A percentile compares a stretch with the other conserved stretches of the same genome.
Evolutionary conservation across 2,329 filamentous ascomycete genomes (phyloP).

Genomic region (Ramularia endophylla): DNA sequence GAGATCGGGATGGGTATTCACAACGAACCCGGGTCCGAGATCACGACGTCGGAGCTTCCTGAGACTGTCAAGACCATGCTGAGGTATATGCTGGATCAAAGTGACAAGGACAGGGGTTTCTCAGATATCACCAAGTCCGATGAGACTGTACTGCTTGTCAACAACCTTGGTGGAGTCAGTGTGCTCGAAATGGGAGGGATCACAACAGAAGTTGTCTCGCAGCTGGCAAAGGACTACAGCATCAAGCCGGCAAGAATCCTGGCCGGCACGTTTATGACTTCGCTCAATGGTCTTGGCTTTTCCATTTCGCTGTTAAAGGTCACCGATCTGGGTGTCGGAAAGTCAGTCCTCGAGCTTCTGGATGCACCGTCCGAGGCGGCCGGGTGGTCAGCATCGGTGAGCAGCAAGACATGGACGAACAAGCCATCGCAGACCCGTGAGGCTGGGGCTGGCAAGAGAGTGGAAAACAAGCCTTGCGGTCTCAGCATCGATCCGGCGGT

Average conservation of each 20-base stretch:
- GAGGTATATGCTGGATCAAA: conserved; percentile 54
- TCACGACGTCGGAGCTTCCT: conserved; percentile 37
- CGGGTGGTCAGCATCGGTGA: conserved; percentile 60
- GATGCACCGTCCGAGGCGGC: conserved; percentile 62
- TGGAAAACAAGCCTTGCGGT: conserved; percentile 48
- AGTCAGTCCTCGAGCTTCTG: conserved; percentile 60
- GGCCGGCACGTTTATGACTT: conserved; percentile 65
- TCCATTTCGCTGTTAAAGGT: conserved; percentile 62
- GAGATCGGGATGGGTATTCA: conserved; percentile 72
- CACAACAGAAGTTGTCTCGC: conserved; percentile 58
- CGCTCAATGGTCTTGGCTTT: conserved; percentile 65
- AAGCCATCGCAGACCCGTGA: conserved; percentile 36
- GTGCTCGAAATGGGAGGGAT: conserved; percentile 67
- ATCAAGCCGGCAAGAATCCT: conserved; percentile 58
- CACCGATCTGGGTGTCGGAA: conserved; percentile 53
- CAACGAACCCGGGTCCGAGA: conserved; percentile 47
- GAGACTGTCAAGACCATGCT: conserved; percentile 55
- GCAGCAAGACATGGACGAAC: conserved; percentile 51
- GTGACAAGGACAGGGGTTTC: conserved; percentile 66
- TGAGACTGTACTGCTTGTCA: conserved; percentile 62
- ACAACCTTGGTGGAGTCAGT: conserved; percentile 70
- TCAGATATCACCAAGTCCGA: conserved; percentile 55
- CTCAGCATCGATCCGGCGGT: conserved; percentile 47
- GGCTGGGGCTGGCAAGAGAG: conserved; percentile 33
- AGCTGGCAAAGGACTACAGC: conserved; percentile 52